Evolutionary conservation across 2,329 filamentous ascomycete genomes (phyloP), one percentile per base, ranked within the genome.

Genomic region (Diaporthe vexans): DNA sequence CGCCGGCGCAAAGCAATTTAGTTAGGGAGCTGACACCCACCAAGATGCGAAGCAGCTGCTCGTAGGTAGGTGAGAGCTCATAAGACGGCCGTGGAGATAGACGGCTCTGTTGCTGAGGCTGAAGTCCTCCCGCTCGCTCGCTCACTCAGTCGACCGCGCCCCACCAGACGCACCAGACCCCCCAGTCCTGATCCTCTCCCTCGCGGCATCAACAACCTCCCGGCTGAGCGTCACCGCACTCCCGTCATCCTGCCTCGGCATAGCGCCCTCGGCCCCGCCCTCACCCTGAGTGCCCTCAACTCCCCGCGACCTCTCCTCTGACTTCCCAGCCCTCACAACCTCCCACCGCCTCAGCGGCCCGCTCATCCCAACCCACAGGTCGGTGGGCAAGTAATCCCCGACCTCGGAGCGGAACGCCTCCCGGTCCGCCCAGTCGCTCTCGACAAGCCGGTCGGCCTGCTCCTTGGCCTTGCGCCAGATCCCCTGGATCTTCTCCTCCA

Each of bases 311-410:
- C n/a, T 40, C 8, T 3, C 40, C 0, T 51, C 51, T 26, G 15
- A 3, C 3, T 26, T 52, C 11, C 33, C 37, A 13, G 86, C 80
- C 0, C 84, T 82, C 2, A 87, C 81, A 3, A 91, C 83, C 51
- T 87, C 85, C 86, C 87, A 90, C 72, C 83, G 86, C 74, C 83
- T 86, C 77, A 89, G 89, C 35, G 86, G 88, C n/a, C 85, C 88
- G 76, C 89, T 90, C 82, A 97, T 89, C 0, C 93, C 94, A 0
- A 92, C 92, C 95, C 95, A 98, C 29, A 98, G 90, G 81, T 98
- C 95, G 0, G 93, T 92, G 0, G 97, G 97, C 15, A 99, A 84
- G 81, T 92, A 97, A 77, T 97, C 94, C 10, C 95, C 95, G 17
- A 97, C 92, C 57, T 97, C 93, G 37, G 92, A 88, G 46, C 94